Conservation (phyloP, 163 green algal species). For the Chlamydomonas reinhardtii region DNA sequence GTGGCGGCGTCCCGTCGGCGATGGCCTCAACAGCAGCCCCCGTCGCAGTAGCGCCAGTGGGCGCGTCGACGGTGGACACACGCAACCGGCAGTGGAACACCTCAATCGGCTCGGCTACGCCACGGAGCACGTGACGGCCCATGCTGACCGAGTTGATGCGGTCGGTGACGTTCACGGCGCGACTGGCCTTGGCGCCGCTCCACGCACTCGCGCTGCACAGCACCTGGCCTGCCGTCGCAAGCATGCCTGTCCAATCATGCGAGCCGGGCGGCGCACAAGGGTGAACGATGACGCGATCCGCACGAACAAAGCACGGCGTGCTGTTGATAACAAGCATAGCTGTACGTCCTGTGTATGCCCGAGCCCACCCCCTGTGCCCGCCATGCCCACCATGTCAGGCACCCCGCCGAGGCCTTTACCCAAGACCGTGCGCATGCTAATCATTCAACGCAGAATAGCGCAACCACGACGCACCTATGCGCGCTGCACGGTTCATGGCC, state of each 20-base stretch:
- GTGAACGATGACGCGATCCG: no score
- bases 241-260: not conserved
- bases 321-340: no score
- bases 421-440: no score
- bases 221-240: slow-evolving; percentile 31
- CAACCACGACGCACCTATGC: slow-evolving; percentile 22
- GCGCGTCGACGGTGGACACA: not conserved
- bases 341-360: no score
- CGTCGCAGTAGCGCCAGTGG: not conserved
- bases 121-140: slow-evolving; percentile 34
- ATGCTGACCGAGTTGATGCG: slow-evolving; percentile 29
- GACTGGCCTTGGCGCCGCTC: not conserved
- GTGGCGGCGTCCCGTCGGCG: no score
- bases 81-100: not conserved
- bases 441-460: no score
- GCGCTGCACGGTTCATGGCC: slow-evolving; percentile 46
- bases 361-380: no score
- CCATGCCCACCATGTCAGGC: no score
- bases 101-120: slow-evolving; percentile 41
- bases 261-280: no score
- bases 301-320: no score
- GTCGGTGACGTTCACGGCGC: not conserved
- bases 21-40: no score
- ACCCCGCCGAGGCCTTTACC: no score
- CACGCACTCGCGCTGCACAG: slow-evolving; percentile 32